Evolutionary conservation across 108 stramenopile species (phyloP).

Genomic region (Nannochloropsis salina): DNA sequence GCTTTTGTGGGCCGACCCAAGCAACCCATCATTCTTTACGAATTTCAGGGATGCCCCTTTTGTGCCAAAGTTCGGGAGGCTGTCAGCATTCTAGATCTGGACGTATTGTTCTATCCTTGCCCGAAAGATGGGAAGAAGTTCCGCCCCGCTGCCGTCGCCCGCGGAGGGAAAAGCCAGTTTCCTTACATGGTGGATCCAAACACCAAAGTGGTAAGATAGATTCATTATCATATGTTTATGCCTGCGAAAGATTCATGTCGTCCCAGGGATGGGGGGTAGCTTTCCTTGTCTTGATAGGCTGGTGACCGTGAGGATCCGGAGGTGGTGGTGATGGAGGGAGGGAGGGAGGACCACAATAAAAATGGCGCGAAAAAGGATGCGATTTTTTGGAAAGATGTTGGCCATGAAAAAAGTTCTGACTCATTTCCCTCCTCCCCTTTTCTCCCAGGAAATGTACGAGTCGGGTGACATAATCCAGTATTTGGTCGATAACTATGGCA

Average conservation of each 20-base stretch:
- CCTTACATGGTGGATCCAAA: conserved; percentile 76
- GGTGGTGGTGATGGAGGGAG: background rate
- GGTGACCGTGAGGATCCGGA: background rate
- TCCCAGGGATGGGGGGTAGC: too few relatives aligned
- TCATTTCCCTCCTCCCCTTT: background rate
- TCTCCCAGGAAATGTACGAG: conserved; percentile 62
- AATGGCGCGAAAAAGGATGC: background rate
- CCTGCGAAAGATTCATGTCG: too few relatives aligned
- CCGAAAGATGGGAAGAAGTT: conserved; percentile 33
- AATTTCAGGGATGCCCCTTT: conserved; percentile 73
- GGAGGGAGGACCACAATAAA: background rate
- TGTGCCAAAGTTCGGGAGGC: conserved; percentile 79
- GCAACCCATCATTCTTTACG: conserved; percentile 68
- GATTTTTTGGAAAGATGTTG: background rate
- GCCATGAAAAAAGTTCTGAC: background rate
- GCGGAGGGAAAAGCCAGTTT: conserved; percentile 37
- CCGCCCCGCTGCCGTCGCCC: conserved; percentile 33
- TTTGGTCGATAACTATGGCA: conserved; percentile 70
- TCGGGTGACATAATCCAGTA: conserved; percentile 69
- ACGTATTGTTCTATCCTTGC: conserved; percentile 44
- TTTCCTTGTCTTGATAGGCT: too few relatives aligned
- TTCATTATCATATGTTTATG: too few relatives aligned
- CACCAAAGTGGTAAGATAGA: conserved; percentile 36
- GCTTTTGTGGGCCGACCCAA: conserved; percentile 24
- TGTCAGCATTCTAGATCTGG: conserved; percentile 68